These are phyloP conservation scores for Panus rudis DNA, from an alignment of 768 basidiomycete species.

Conservation along the genomic window DNA sequence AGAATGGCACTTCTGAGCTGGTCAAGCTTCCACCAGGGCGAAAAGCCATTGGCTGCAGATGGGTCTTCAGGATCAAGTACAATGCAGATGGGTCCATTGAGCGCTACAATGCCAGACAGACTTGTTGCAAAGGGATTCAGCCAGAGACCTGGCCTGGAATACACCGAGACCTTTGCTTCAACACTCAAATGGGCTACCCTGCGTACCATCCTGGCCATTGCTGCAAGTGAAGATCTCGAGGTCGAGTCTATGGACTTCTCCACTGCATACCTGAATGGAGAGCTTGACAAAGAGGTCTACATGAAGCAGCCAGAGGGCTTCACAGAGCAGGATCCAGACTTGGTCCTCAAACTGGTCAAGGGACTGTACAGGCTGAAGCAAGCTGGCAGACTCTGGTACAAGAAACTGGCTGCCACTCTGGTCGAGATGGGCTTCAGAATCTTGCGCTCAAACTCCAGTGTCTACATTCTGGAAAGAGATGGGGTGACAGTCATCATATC, in stretches of 20 bases:
- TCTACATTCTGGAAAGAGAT: background rate
- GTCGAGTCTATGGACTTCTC: conserved; percentile 24
- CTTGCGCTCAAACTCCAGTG: background rate
- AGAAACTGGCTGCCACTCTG: conserved; percentile 7
- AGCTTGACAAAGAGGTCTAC: conserved; percentile 23
- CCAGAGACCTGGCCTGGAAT: conserved; percentile 29
- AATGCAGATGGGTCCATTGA: conserved; percentile 20
- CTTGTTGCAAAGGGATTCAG: conserved; percentile 30
- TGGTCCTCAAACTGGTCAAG: conserved; percentile 10
- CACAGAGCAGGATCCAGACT: conserved; percentile 6
- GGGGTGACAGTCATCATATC: background rate
- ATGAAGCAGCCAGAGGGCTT: conserved; percentile 20
- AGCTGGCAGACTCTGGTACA: conserved; percentile 15
- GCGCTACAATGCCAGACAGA: conserved; percentile 22
- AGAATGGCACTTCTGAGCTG: conserved; percentile 8
- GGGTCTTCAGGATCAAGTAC: conserved; percentile 29
- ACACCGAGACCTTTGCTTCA: conserved; percentile 21
- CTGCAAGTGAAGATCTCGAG: conserved; percentile 20
- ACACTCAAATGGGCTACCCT: conserved; percentile 17
- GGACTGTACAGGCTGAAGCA: conserved; percentile 25
- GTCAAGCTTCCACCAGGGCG: conserved; percentile 7
- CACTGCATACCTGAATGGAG: conserved; percentile 20
- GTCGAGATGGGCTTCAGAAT: conserved; percentile 3
- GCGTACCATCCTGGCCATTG: conserved; percentile 19
- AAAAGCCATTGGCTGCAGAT: conserved; percentile 24